Conservation (phyloP, 371 early-diverging fungal genomes). For the Mycotypha africana region DNA sequence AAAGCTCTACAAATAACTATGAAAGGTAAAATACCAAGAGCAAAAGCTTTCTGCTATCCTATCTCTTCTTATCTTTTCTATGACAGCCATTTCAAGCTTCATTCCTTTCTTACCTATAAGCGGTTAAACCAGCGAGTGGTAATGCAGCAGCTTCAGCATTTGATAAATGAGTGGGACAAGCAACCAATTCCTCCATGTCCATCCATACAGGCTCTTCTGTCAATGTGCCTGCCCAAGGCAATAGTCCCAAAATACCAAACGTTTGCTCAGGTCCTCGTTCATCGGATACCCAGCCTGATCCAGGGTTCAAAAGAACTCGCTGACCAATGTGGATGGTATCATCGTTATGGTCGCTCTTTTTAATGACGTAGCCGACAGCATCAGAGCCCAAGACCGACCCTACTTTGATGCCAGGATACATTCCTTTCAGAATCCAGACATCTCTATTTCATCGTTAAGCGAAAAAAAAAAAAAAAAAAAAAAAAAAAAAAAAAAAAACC, state of each 20-base stretch:
- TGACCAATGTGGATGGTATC: slow-evolving; percentile 14
- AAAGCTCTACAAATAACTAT: slow-evolving; percentile 27
- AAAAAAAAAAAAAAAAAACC: too few relatives aligned
- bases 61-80: not conserved
- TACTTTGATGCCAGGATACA: slow-evolving; percentile 36
- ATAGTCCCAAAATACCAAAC: slow-evolving; percentile 53
- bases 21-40: not conserved
- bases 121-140: slow-evolving; percentile 69
- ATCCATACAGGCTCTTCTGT: slow-evolving; percentile 48
- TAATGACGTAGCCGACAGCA: slow-evolving; percentile 48
- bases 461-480: too few relatives aligned
- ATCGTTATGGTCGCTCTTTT: not conserved
- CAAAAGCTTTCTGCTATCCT: too few relatives aligned
- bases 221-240: slow-evolving; percentile 52
- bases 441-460: too few relatives aligned
- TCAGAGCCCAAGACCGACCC: slow-evolving; percentile 58
- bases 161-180: slow-evolving; percentile 56
- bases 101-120: slow-evolving; percentile 35
- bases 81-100: too few relatives aligned
- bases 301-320: slow-evolving; percentile 50
- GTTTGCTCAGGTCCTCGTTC: slow-evolving; percentile 56
- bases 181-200: slow-evolving; percentile 38
- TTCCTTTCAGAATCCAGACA: slow-evolving; percentile 58
- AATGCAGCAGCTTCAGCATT: slow-evolving; percentile 64
- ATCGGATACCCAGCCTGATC: slow-evolving; percentile 48